Base-by-base conservation (phyloP, 2,329 filamentous ascomycete genomes). In the Stromatinia cepivora region DNA sequence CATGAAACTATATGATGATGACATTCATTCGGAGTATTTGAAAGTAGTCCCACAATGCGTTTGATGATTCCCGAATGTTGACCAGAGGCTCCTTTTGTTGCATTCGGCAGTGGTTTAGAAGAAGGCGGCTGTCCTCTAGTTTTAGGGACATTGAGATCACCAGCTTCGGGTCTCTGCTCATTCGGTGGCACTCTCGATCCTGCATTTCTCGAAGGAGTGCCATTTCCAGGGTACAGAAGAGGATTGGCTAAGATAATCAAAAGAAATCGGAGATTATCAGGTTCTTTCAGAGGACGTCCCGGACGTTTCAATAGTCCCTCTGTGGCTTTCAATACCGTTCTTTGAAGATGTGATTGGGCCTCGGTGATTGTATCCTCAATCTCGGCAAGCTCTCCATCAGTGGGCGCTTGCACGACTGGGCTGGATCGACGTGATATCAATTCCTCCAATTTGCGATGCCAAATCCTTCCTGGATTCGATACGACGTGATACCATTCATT, bases 1-100 rank as follows among this genome's bases (percentile, higher is more conserved):
- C 93, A 97, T 9, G 86, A 85, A 13, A 93, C 87, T 36, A 97
- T 80, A 74, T 91, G 87, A 67, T 90, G 89, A 75, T 97, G 93
- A 73, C 91, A 94, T 70, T 90, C 86, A 70, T 87, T 86, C 0
- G 92, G 85, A 17, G 92, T 83, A 78, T 96, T 92, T 1, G 92
- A 90, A 34, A 97, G 77, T 13, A 97, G 81, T 0, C 94, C 94
- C 36, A 97, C 79, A 52, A 96, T 89, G 50, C 94, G 87, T 79
- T 97, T 97, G 75, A 96, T 87, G 66, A 97, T 90, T 6, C 90
- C 91, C 3, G 92, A 93, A 79, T 97, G 91, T 70, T 92, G 87
- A 1, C 89, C 90, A 15, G 83, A 77, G 10, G 81, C 75, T 34
- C 76, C 74, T 68, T 72, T 75, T 17, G 46, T 67, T 6, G 61